phyloP scores from a whole-genome alignment of 2,329 filamentous ascomycete genomes.

The Penicillium sp. region DNA sequence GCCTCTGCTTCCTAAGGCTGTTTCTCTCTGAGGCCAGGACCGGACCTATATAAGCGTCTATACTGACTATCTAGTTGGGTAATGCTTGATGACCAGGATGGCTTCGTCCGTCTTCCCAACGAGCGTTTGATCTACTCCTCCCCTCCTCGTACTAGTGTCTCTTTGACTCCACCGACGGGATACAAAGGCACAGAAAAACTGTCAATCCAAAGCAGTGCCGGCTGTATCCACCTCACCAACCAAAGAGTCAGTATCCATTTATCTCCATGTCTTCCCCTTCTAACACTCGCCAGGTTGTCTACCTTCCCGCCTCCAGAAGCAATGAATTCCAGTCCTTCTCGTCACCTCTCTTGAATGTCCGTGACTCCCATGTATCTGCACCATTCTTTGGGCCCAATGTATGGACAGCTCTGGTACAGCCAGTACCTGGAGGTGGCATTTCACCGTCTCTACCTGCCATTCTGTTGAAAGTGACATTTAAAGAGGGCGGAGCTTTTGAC shows the following conservation, averaged over 20 bases:
- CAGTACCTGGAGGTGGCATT: slow-evolving; percentile 79
- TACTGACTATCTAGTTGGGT: slow-evolving; percentile 66
- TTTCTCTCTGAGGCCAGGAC: neutral
- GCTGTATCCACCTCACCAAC: slow-evolving; percentile 78
- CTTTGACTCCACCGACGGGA: slow-evolving; percentile 68
- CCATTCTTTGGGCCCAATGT: slow-evolving; percentile 92
- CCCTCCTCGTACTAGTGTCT: slow-evolving; percentile 72
- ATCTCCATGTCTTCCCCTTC: slow-evolving; percentile 7
- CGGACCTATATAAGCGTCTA: neutral
- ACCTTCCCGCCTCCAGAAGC: slow-evolving; percentile 71
- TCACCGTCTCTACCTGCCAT: slow-evolving; percentile 69
- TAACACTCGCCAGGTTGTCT: slow-evolving; percentile 67
- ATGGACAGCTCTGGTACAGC: slow-evolving; percentile 77
- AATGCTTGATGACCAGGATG: slow-evolving; percentile 72
- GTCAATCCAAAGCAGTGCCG: slow-evolving; percentile 69
- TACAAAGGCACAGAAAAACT: slow-evolving; percentile 63
- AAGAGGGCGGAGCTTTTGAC: slow-evolving; percentile 91
- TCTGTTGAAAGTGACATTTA: slow-evolving; percentile 83
- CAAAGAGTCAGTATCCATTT: slow-evolving; percentile 62
- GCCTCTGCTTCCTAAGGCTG: slow-evolving; percentile 4
- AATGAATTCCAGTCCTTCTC: slow-evolving; percentile 79
- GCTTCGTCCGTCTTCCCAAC: slow-evolving; percentile 79
- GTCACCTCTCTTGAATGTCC: slow-evolving; percentile 78
- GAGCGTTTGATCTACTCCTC: slow-evolving; percentile 81
- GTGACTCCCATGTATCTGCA: slow-evolving; percentile 80